Percentiles rank a stretch among this genome's conserved stretches.
Evolutionary conservation across 202 grass and related monocot species (phyloP).

Genomic region (Eragrostis tef): DNA sequence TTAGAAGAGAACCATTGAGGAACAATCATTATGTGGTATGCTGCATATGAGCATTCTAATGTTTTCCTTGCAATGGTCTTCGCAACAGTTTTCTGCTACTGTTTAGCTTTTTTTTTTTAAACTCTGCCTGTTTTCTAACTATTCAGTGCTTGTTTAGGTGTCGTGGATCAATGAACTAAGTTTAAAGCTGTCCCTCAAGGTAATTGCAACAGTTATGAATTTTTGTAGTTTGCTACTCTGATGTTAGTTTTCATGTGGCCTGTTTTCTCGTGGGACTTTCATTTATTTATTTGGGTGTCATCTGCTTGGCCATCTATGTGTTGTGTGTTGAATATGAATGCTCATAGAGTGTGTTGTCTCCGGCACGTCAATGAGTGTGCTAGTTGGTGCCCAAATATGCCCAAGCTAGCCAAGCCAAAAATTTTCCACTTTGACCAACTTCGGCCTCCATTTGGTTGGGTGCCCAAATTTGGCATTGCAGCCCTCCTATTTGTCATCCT

Average conservation of each 20-base stretch:
- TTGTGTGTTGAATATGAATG: constrained; percentile 2
- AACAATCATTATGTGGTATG: constrained; percentile 14
- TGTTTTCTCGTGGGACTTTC: background rate
- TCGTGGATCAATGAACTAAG: constrained; percentile 96
- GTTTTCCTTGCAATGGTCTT: background rate
- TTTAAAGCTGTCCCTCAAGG: constrained; percentile 34
- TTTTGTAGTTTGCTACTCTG: background rate
- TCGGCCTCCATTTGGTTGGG: no score
- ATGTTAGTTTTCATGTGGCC: background rate
- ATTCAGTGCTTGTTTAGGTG: constrained; percentile 67
- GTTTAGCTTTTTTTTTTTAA: constrained; percentile 38
- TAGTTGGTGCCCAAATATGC: background rate
- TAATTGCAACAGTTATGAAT: constrained; percentile 27
- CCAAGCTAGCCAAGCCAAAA: background rate
- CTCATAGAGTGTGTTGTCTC: background rate
- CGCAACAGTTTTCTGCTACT: constrained; percentile 31
- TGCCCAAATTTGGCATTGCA: no score
- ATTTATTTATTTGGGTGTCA: background rate
- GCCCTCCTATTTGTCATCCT: no score
- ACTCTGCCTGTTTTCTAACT: constrained; percentile 32
- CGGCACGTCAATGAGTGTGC: background rate
- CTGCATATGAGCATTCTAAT: constrained; percentile 21
- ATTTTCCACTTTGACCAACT: background rate
- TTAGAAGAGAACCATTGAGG: background rate
- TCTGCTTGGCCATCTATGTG: constrained; percentile 22